Evolutionary conservation across 768 basidiomycete genomes (phyloP).

Genomic region (Fomitopsis pulvina): DNA sequence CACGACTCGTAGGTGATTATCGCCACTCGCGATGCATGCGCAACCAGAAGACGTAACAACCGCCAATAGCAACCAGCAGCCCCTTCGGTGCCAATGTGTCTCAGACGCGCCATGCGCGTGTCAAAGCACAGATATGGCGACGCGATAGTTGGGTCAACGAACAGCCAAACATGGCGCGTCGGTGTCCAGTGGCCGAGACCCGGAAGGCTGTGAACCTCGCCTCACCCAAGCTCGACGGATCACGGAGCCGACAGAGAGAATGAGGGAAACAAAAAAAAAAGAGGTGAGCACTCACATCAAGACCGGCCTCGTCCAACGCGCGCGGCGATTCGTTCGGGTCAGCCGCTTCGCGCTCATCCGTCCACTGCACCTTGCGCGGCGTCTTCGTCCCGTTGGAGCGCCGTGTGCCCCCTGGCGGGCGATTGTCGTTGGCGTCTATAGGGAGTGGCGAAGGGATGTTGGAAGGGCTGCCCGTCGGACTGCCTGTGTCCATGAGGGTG

Average conservation of each 20-base stretch:
- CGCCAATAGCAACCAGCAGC: background rate
- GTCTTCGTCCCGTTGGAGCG: constrained; percentile 31
- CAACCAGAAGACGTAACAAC: background rate
- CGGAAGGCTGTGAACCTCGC: no score
- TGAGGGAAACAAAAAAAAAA: constrained; percentile 4
- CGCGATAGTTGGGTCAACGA: background rate
- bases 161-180: background rate
- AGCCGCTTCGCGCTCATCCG: constrained; percentile 22
- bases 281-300: constrained; percentile 37
- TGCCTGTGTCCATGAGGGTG: constrained; percentile 14
- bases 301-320: constrained; percentile 46
- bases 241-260: no score
- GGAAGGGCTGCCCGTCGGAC: background rate
- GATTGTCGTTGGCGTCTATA: constrained; percentile 5
- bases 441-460: background rate
- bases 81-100: background rate
- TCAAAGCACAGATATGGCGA: background rate
- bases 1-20: no score
- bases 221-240: background rate
- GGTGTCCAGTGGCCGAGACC: background rate
- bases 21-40: no score
- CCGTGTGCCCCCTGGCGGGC: constrained; percentile 15
- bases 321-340: constrained; percentile 20
- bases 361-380: constrained; percentile 50
- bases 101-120: background rate